These are phyloP conservation scores for Litchi chinensis DNA, from an alignment of 345 rosid species.

Conservation along the genomic window DNA sequence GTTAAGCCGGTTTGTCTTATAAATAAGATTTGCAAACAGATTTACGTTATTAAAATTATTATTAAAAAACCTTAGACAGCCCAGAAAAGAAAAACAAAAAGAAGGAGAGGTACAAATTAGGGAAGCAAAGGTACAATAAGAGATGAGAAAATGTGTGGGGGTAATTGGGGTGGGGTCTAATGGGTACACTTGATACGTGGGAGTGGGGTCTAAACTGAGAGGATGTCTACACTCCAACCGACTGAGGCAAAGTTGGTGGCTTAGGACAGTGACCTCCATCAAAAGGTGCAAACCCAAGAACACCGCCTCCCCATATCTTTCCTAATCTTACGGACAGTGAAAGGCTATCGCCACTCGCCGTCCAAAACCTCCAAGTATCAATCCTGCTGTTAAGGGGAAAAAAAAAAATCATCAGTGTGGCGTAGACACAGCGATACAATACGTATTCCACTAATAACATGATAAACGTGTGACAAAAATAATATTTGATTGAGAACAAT, in stretches of 20 bases:
- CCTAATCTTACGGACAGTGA: constrained; percentile 20
- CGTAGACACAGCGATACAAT: no score
- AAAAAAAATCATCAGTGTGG: no score
- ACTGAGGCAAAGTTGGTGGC: constrained; percentile 34
- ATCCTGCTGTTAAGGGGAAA: not conserved
- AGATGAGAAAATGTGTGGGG: not conserved
- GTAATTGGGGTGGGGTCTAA: constrained; percentile 7
- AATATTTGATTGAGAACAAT: no score
- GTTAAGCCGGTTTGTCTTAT: no score
- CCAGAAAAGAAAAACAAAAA: not conserved
- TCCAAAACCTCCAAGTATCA: not conserved
- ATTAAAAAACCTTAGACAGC: not conserved
- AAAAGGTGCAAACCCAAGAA: not conserved
- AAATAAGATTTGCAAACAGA: no score
- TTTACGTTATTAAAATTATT: no score
- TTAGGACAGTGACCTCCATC: constrained; percentile 34
- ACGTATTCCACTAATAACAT: no score
- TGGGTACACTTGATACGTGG: constrained; percentile 10
- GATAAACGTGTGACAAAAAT: no score
- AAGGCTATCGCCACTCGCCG: not conserved
- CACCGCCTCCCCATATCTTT: constrained; percentile 23
- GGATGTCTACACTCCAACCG: constrained; percentile 36
- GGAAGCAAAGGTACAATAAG: not conserved
- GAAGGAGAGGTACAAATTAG: not conserved
- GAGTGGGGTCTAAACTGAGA: constrained; percentile 14